These are phyloP conservation scores for Corylus heterophylla DNA, from an alignment of 306 rosid species.

Conservation along the genomic window DNA sequence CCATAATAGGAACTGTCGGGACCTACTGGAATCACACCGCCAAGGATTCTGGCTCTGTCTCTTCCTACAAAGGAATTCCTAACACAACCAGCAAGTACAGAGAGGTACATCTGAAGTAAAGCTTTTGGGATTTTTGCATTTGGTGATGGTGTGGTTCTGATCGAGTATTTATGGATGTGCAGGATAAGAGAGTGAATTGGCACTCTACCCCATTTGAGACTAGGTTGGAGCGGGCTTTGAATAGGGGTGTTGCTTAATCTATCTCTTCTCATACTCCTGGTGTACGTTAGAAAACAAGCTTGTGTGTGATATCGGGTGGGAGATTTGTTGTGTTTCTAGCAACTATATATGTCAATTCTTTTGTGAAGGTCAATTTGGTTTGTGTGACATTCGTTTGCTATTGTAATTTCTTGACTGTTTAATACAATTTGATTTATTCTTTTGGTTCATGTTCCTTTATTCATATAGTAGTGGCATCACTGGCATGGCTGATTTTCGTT, in stretches of 20 bases:
- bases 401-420: too few relatives aligned
- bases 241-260: constrained; percentile 46
- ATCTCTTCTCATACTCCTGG: constrained; percentile 34
- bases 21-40: constrained; percentile 57
- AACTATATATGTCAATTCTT: constrained; percentile 34
- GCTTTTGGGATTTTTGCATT: constrained; percentile 17
- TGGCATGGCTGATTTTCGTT: too few relatives aligned
- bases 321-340: constrained; percentile 27
- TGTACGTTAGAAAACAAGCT: constrained; percentile 28
- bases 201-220: constrained; percentile 86
- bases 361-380: constrained; percentile 21
- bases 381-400: too few relatives aligned
- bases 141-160: constrained; percentile 43
- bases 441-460: too few relatives aligned
- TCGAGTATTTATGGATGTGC: constrained; percentile 45
- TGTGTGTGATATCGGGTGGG: constrained; percentile 26
- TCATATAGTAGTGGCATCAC: too few relatives aligned
- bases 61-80: constrained; percentile 81
- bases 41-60: constrained; percentile 45
- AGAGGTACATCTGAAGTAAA: constrained; percentile 69
- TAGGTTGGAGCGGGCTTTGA: constrained; percentile 82
- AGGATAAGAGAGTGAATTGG: constrained; percentile 85
- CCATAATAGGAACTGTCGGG: constrained; percentile 85
- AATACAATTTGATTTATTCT: too few relatives aligned
- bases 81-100: constrained; percentile 84